Evolutionary conservation across 495 filamentous ascomycete genomes (phyloP), one percentile per base, ranked within the genome.

Genomic region (Eremomyces bilateralis): DNA sequence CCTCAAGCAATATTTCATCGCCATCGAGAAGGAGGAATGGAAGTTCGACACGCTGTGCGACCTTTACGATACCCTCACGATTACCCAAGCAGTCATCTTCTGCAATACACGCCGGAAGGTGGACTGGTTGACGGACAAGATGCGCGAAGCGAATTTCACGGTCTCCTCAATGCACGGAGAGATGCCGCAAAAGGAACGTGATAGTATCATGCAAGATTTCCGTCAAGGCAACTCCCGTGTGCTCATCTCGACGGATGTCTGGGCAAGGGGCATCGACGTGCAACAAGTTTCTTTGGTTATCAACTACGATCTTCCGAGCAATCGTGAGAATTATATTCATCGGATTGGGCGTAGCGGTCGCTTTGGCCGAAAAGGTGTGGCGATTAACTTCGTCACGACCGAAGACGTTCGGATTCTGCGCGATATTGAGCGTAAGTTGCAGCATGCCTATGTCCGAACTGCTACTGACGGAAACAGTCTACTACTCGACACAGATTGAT

Each of bases 261-360:
- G 83, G 68, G 90, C 88, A 42, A 74, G 88, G 56, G 88, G 88
- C 63, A 99, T 99, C 62, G 88, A 99, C 54, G 88, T 99, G 19
- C 88, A 99, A 56, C 88, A 99, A 55, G 88, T 99, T 19, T 91
- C 80, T n/a, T 63, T 99, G 38, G 88, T 99, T 39, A 99, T 99
- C 61, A 99, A 99, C 59, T 99, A 99, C 57, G 88, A 99, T 50
- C 65, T 99, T 21, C 88, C 88, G 21, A 82, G 76, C 51, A 99
- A 99, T 61, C 84, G 88, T 69, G 88, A 99, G 59, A 99, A 99
- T 61, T 99, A 99, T 57, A 95, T 99, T 53, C 88, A 99, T 58
- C 72, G 88, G 43, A 99, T 99, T 48, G 88, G 88, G 54, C 74
- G 88, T 52, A 78, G 77, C 53, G 88, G 88, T 50, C 74, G 88